These are phyloP conservation scores for Houttuynia cordata DNA, from an alignment of 164 flowering plant genomes.

Conservation along the genomic window DNA sequence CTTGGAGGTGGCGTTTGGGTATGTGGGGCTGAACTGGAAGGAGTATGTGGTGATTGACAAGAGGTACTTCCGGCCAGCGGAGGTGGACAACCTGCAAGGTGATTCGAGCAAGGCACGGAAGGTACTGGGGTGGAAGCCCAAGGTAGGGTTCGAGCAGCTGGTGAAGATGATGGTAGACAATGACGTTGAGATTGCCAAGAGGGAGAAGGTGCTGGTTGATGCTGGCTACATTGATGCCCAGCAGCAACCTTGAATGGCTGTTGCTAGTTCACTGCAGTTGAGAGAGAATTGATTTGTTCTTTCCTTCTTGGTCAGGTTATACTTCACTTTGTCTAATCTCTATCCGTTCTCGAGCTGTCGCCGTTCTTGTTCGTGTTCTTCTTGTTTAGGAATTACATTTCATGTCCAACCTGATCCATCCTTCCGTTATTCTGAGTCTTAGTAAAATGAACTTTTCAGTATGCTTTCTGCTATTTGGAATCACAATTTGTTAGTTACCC, in stretches of 20 bases:
- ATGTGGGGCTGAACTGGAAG: slow-evolving; percentile 83
- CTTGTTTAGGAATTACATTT: no score
- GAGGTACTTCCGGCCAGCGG: slow-evolving; percentile 86
- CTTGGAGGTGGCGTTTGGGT: slow-evolving; percentile 77
- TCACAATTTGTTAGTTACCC: no score
- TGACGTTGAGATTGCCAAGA: slow-evolving; percentile 79
- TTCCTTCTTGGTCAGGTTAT: no score
- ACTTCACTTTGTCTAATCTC: no score
- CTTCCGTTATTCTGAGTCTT: no score
- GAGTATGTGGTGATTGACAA: slow-evolving; percentile 90
- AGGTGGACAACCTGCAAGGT: slow-evolving; percentile 90
- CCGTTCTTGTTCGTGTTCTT: no score
- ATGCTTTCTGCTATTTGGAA: no score
- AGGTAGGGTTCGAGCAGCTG: slow-evolving; percentile 77
- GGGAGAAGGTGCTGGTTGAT: slow-evolving; percentile 97
- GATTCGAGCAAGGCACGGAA: slow-evolving; percentile 71
- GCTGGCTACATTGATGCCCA: slow-evolving; percentile 94
- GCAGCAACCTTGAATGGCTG: slow-evolving; percentile 59
- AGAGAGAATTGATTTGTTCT: no score
- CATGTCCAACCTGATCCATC: no score
- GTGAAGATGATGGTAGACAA: slow-evolving; percentile 99
- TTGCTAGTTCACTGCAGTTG: neutral
- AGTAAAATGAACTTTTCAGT: no score
- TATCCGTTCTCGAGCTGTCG: no score
- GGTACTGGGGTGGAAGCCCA: slow-evolving; percentile 86